A percentile compares a stretch with the other conserved stretches of the same genome.
Evolutionary conservation across 345 rosid species (phyloP).

Genomic region (Cardamine resedifolia): DNA sequence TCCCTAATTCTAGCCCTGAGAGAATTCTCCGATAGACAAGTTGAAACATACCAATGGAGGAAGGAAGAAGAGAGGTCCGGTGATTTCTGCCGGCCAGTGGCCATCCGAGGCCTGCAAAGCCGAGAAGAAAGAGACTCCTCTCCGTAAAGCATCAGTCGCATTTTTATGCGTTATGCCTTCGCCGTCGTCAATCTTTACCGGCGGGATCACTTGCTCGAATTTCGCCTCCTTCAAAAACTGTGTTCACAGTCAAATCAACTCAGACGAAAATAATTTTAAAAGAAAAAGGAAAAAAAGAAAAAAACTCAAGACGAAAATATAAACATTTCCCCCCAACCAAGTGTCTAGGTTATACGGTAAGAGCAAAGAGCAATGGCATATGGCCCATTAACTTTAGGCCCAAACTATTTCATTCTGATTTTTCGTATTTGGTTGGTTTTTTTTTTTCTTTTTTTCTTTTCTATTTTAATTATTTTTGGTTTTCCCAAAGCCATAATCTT

Average conservation of each 20-base stretch:
- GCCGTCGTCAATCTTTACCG: conserved; percentile 42
- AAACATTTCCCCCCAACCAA: too few relatives aligned
- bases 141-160: conserved; percentile 41
- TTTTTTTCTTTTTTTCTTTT: too few relatives aligned
- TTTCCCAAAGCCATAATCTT: too few relatives aligned
- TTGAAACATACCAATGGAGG: conserved; percentile 50
- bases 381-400: too few relatives aligned
- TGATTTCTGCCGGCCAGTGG: conserved; percentile 68
- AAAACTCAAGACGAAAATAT: too few relatives aligned
- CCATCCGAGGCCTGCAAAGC: conserved; percentile 65
- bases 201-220: conserved; percentile 40
- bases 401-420: too few relatives aligned
- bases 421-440: too few relatives aligned
- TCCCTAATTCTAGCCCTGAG: neutral
- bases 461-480: too few relatives aligned
- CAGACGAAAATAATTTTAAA: too few relatives aligned
- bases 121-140: conserved; percentile 55
- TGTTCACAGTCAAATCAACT: neutral
- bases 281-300: too few relatives aligned
- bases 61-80: conserved; percentile 66
- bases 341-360: too few relatives aligned
- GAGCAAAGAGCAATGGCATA: too few relatives aligned
- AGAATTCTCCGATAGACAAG: neutral
- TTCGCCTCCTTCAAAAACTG: conserved; percentile 34
- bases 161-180: conserved; percentile 41